Percentiles rank a stretch among this genome's conserved stretches.
phyloP scores from a whole-genome alignment of 2,329 filamentous ascomycete species.

The Arthrobotrys iridis region DNA sequence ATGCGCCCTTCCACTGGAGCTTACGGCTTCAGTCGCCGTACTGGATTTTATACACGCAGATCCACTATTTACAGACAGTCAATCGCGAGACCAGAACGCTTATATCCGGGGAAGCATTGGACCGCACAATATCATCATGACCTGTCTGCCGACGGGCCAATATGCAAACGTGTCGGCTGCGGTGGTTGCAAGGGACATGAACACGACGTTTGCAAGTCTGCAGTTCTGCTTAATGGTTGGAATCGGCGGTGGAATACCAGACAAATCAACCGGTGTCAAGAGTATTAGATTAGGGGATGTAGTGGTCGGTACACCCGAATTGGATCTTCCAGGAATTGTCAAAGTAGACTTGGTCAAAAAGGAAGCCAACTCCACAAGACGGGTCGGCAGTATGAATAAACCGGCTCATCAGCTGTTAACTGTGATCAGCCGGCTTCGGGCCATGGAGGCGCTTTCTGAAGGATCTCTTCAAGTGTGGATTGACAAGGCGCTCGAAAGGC shows the following conservation, averaged over 20 bases:
- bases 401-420: neutral
- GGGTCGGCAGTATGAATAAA: neutral
- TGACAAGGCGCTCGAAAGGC: too few species aligned
- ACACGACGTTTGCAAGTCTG: neutral
- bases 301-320: neutral
- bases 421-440: neutral
- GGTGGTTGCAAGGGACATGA: neutral
- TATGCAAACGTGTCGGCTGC: neutral
- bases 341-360: conserved; percentile 17
- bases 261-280: neutral
- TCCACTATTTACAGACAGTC: neutral
- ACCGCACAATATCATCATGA: conserved; percentile 1
- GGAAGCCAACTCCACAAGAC: neutral
- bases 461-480: too few species aligned
- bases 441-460: neutral
- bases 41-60: neutral
- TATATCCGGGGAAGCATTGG: conserved; percentile 2
- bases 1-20: neutral
- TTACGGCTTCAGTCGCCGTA: neutral
- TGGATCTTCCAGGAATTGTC: neutral
- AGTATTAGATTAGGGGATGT: conserved; percentile 28
- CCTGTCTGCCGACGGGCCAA: neutral
- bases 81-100: neutral
- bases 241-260: neutral
- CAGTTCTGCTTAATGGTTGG: conserved; percentile 7